phyloP scores from a whole-genome alignment of 495 filamentous ascomycete genomes.

The Penicillium nucicola region DNA sequence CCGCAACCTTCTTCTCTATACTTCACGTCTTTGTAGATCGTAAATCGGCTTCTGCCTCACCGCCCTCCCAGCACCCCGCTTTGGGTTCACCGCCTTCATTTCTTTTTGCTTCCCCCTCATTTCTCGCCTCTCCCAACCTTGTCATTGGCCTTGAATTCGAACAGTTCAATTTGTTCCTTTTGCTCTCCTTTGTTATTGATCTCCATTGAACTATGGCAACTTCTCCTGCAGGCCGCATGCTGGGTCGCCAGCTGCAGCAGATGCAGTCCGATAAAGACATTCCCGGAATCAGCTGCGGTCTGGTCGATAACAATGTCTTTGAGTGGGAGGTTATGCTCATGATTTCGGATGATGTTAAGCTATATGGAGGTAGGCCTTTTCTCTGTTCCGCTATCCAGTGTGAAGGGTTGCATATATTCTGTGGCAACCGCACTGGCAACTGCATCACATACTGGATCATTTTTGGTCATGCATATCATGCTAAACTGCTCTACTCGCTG shows the following conservation, averaged over 20 bases:
- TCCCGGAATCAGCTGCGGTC: constrained; percentile 87
- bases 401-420: no score
- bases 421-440: neutral
- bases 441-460: neutral
- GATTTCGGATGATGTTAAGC: constrained; percentile 94
- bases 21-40: neutral
- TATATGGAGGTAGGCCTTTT: constrained; percentile 73
- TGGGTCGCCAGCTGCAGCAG: constrained; percentile 82
- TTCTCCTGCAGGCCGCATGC: constrained; percentile 66
- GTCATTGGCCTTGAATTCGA: neutral
- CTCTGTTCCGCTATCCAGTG: neutral
- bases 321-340: constrained; percentile 99
- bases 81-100: constrained; percentile 18
- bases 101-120: constrained; percentile 17
- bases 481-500: constrained; percentile 4
- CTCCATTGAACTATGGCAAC: constrained; percentile 39
- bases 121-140: neutral
- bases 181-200: neutral
- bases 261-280: constrained; percentile 92
- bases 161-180: neutral
- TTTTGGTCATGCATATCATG: neutral
- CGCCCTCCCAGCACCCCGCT: constrained; percentile 1
- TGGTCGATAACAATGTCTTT: constrained; percentile 88
- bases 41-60: neutral
- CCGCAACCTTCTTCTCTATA: neutral